Base-by-base conservation (phyloP, 1,284 basidiomycete genomes). In the Leccinum griseonigrum region DNA sequence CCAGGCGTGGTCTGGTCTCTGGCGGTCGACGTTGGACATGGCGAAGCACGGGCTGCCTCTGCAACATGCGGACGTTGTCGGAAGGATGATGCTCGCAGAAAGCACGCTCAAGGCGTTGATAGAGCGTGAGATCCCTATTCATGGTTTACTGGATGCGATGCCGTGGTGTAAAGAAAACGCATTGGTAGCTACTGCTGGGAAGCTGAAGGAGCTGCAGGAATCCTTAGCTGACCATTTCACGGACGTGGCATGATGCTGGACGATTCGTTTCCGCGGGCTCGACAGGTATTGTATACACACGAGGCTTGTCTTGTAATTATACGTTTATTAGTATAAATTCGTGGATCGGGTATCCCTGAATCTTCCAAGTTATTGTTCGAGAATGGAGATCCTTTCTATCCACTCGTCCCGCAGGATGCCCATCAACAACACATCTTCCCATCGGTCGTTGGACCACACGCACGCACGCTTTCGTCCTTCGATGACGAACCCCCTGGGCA, bases 101-200 rank as follows among this genome's bases (percentile, higher is more conserved):
- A 75, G 76, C 65, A 73, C 69, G 46, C 67, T 81, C 63, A 79
- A 76, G 69, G 77, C 76, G 50, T 64, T 81, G 18, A 70, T 81
- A 54, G 79, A 79, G 50, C 69, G 74, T 36, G 77, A 81, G 63
- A 76, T 78, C 11, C 76, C 74, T 9, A 68, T 71, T 31, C 75
- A 77, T 61, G 76, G 76, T 1, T 66, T 76, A 60, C 62, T 78
- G 38, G 79, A 80, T 48, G 74, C 71, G 29, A 74, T 80, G 72
- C 77, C 77, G 38, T 76, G 74, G 68, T 77, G 76, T 56, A 73
- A 75, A 56, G 72, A 76, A 4, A 71, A 65, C 13, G 71, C 76
- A 0, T 54, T 78, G 62, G 61, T 62, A 50, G 77, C 76, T 58
- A 71, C 73, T n/a, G 62, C 68, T 36, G 71, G 68, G 57, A 77